Conservation (phyloP, 306 rosid genomes). For the Lathyrus aphaca region DNA sequence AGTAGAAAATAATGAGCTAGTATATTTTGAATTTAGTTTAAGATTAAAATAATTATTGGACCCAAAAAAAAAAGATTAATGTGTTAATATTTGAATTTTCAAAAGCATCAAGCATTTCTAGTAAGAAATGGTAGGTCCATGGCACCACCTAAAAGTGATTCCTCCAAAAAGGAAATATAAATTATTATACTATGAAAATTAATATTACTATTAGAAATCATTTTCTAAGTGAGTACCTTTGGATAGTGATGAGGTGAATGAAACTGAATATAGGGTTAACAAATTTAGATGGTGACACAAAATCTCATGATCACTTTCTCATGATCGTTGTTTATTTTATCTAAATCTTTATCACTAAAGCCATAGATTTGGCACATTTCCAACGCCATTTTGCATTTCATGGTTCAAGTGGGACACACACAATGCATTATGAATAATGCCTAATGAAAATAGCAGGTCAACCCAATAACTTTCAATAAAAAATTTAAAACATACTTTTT, state of each 20-base stretch:
- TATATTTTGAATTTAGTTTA: background rate
- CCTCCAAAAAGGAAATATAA: slow-evolving; percentile 26
- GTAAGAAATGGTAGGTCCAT: slow-evolving; percentile 46
- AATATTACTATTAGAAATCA: background rate
- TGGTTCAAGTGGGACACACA: slow-evolving; percentile 49
- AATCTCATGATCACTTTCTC: slow-evolving; percentile 41
- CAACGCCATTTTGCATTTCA: slow-evolving; percentile 38
- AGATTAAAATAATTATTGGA: background rate
- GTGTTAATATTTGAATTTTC: slow-evolving; percentile 17
- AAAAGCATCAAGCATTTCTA: slow-evolving; percentile 34
- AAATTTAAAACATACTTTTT: background rate
- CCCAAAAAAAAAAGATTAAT: background rate
- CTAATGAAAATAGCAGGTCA: slow-evolving; percentile 32
- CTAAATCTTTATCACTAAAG: slow-evolving; percentile 42
- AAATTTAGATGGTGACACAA: slow-evolving; percentile 38
- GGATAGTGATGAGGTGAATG: slow-evolving; percentile 35
- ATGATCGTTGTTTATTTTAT: slow-evolving; percentile 34
- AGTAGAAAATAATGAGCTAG: too few species aligned
- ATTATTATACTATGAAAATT: background rate
- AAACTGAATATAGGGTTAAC: slow-evolving; percentile 30
- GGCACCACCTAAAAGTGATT: slow-evolving; percentile 46
- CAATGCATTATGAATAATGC: slow-evolving; percentile 39
- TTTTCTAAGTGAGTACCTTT: slow-evolving; percentile 17
- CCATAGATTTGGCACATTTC: slow-evolving; percentile 47
- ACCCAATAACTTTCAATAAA: slow-evolving; percentile 26